Percentiles rank a stretch among this genome's conserved stretches.
Conservation (phyloP, 495 filamentous ascomycete species). For the Penicillium roqueforti region DNA sequence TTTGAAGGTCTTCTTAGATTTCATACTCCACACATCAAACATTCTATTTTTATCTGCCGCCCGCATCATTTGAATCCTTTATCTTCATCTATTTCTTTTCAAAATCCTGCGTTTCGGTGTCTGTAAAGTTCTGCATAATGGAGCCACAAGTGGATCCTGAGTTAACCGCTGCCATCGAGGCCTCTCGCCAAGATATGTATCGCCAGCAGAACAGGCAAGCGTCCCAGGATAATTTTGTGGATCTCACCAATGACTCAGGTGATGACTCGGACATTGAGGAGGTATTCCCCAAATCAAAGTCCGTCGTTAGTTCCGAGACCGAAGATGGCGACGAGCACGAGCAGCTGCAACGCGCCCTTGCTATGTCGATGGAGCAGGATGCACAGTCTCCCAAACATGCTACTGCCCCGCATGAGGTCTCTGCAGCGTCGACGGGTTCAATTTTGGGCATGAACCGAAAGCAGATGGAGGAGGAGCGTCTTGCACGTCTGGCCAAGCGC, state of each 20-base stretch:
- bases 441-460: conserved; percentile 63
- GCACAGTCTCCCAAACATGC: neutral
- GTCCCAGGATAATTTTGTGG: conserved; percentile 23
- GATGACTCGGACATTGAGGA: conserved; percentile 27
- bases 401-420: neutral
- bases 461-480: conserved; percentile 81
- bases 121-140: neutral
- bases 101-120: neutral
- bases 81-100: neutral
- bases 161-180: conserved; percentile 51
- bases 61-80: neutral
- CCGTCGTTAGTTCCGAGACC: conserved; percentile 34
- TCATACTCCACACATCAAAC: conserved; percentile 3
- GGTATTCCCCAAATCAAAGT: conserved; percentile 33
- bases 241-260: conserved; percentile 38
- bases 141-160: conserved; percentile 17
- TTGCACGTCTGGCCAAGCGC: conserved; percentile 62
- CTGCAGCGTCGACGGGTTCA: conserved; percentile 11
- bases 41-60: neutral
- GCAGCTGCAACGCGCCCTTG: conserved; percentile 50
- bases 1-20: neutral
- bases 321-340: conserved; percentile 35
- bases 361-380: conserved; percentile 42
- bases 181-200: neutral
- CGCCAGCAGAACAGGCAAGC: neutral